Base-by-base conservation (phyloP, 2,329 filamentous ascomycete species). In the Colletotrichum lini region DNA sequence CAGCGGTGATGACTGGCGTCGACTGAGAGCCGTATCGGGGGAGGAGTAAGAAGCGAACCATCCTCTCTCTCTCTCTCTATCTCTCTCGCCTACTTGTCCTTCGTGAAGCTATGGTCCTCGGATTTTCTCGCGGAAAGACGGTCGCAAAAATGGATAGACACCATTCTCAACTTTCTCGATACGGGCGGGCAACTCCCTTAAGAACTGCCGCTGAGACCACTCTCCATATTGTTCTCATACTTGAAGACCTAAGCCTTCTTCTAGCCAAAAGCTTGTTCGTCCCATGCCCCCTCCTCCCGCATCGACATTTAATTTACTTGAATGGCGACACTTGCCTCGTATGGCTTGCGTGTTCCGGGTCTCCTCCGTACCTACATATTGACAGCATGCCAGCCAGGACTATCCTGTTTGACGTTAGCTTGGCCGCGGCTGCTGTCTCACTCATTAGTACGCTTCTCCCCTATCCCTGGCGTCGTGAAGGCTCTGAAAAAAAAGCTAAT, bases 201-300 rank as follows among this genome's bases (percentile, higher is more conserved):
- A 59, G 26, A 62, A 38, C 38, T 56, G 61, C 26, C 12, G 21
- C 49, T 15, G 23, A 57, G 10, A 23, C n/a, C 18, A 26, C 4
- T 30, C 30, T 30, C 30, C n/a, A 49, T 4, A 26, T 2, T 40
- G 16, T 4, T 35, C 35, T 42, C 52, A 44, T 38, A 47, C 47
- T 53, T 58, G 64, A 42, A 42, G 8, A 54, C 54, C 30, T 30
- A 18, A 30, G 35, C 18, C 16, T 38, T 40, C n/a, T 47, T 18
- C 23, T 67, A 61, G 42, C 42, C 15, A 67, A 67, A 67, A 71
- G 68, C 68, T 67, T 67, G 47, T 57, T 45, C n/a, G 35, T 47
- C 57, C 49, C 4, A 30, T 44, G 2, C 21, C 40, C 21, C 52
- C 44, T 52, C 44, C 21, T 42, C 54, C 23, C 60, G 62, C 42